Evolutionary conservation across 805 yeast genomes (phyloP).

Genomic region (Starmera caribaea): DNA sequence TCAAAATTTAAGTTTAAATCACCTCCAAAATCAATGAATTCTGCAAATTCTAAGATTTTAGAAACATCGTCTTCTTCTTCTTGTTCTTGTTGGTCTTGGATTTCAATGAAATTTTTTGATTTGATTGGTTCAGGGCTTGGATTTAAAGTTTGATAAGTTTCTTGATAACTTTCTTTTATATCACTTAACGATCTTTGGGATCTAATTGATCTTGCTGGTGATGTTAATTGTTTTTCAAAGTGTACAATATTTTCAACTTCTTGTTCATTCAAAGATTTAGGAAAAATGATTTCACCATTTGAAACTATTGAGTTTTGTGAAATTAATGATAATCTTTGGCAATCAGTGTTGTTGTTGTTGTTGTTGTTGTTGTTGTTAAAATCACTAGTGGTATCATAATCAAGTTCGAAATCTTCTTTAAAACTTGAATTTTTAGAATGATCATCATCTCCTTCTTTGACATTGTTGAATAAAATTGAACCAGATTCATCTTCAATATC

Average conservation of each 20-base stretch:
- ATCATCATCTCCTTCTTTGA: neutral
- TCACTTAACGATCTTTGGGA: too few relatives aligned
- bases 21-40: constrained; percentile 35
- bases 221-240: constrained; percentile 34
- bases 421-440: neutral
- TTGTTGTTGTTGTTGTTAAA: constrained; percentile 20
- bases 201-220: too few relatives aligned
- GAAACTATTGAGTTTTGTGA: constrained; percentile 1
- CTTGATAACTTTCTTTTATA: too few relatives aligned
- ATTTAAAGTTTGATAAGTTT: too few relatives aligned
- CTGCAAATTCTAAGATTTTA: constrained; percentile 35
- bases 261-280: constrained; percentile 52
- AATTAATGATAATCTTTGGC: constrained; percentile 8
- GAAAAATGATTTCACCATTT: constrained; percentile 56
- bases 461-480: neutral
- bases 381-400: constrained; percentile 6
- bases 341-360: constrained; percentile 1
- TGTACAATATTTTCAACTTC: constrained; percentile 72
- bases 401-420: neutral
- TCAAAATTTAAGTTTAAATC: constrained; percentile 25
- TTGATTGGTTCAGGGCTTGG: too few relatives aligned
- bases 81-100: too few relatives aligned
- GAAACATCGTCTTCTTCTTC: constrained; percentile 24
- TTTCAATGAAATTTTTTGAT: too few relatives aligned
- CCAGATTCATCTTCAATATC: too few relatives aligned